These are phyloP conservation scores for Rutstroemia sp. DNA, from an alignment of 2,329 filamentous ascomycete genomes.

Conservation along the genomic window DNA sequence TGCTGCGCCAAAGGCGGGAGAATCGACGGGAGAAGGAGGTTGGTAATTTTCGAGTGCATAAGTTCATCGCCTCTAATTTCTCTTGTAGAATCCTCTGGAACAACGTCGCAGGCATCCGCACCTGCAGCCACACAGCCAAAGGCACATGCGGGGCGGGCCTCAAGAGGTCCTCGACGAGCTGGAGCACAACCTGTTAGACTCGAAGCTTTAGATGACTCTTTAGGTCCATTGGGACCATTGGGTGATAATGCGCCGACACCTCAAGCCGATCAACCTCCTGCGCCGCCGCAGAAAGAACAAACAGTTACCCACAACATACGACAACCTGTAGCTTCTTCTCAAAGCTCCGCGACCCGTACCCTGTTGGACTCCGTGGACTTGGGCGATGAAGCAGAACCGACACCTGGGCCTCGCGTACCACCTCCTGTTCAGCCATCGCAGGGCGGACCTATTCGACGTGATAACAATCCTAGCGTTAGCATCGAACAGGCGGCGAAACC, in stretches of 20 bases:
- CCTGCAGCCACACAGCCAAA: slow-evolving; percentile 10
- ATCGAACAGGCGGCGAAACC: slow-evolving; percentile 92
- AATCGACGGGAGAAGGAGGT: slow-evolving; percentile 21
- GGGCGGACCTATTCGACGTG: slow-evolving; percentile 43
- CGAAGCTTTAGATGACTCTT: slow-evolving; percentile 65
- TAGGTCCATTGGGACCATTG: slow-evolving; percentile 68
- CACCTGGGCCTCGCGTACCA: slow-evolving; percentile 53
- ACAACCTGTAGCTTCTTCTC: slow-evolving; percentile 34
- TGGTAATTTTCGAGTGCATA: not conserved
- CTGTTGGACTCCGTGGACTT: slow-evolving; percentile 62
- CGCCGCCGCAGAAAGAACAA: slow-evolving; percentile 60
- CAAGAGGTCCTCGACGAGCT: slow-evolving; percentile 45
- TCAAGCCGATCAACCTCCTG: slow-evolving; percentile 53
- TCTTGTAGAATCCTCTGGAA: slow-evolving; percentile 17
- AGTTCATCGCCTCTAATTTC: not conserved
- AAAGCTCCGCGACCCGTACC: slow-evolving; percentile 38
- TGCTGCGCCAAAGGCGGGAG: slow-evolving; percentile 16
- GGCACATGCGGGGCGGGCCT: slow-evolving; percentile 21
- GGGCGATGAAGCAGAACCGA: slow-evolving; percentile 52
- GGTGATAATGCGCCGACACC: slow-evolving; percentile 38
- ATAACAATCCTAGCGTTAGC: slow-evolving; percentile 70
- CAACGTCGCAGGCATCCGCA: slow-evolving; percentile 12
- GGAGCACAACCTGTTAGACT: slow-evolving; percentile 71
- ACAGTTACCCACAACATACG: slow-evolving; percentile 51
- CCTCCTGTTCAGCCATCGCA: slow-evolving; percentile 54